phyloP scores from a whole-genome alignment of 177 flowering plant genomes.

The Telopea speciosissima region DNA sequence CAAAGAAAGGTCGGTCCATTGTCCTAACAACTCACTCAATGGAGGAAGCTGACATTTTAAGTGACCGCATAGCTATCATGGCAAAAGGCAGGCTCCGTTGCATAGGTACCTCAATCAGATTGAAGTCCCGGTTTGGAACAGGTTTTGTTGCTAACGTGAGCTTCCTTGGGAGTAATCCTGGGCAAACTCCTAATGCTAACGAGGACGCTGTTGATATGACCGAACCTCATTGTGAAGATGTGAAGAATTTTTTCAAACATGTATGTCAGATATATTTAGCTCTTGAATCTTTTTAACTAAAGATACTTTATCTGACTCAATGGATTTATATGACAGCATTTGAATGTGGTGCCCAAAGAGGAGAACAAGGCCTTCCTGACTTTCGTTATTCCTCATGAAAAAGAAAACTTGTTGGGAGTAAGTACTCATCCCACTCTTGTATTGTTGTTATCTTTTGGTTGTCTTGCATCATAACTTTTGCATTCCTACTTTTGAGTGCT shows the following conservation, averaged over 20 bases:
- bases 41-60: constrained; percentile 96
- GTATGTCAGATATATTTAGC: constrained; percentile 35
- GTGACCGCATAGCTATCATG: constrained; percentile 95
- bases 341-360: constrained; percentile 71
- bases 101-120: constrained; percentile 91
- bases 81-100: constrained; percentile 97
- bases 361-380: constrained; percentile 79
- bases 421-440: constrained; percentile 8
- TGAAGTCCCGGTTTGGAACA: constrained; percentile 76
- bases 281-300: background rate
- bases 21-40: constrained; percentile 93
- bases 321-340: constrained; percentile 41
- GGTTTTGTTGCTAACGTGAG: constrained; percentile 58
- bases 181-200: constrained; percentile 27
- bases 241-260: constrained; percentile 71
- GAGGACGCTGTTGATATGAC: constrained; percentile 17
- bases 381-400: constrained; percentile 75
- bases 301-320: constrained; percentile 13
- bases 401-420: constrained; percentile 65
- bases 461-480: background rate
- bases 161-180: constrained; percentile 31
- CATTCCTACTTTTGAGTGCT: background rate
- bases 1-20: constrained; percentile 82
- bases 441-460: background rate
- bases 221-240: constrained; percentile 40